Conservation (phyloP, 345 rosid species). For the Hibiscus tridactylites region DNA sequence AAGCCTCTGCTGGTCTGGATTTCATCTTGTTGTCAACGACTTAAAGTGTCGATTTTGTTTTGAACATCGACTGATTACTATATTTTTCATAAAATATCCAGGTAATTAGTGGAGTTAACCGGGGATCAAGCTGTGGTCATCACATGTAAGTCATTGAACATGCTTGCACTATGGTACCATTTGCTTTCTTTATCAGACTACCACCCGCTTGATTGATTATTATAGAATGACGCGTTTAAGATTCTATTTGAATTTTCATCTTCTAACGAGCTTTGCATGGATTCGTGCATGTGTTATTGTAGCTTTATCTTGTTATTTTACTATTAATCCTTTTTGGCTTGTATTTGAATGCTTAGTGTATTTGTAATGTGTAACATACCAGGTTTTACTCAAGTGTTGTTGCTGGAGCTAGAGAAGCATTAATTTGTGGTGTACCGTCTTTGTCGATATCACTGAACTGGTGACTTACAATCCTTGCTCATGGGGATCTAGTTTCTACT, state of each 20-base stretch:
- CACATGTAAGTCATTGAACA: slow-evolving; percentile 44
- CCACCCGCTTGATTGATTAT: not conserved
- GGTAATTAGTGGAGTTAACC: slow-evolving; percentile 91
- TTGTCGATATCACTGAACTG: slow-evolving; percentile 86
- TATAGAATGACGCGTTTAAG: not conserved
- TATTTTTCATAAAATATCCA: slow-evolving; percentile 23
- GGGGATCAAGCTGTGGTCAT: slow-evolving; percentile 84
- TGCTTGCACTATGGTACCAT: not conserved
- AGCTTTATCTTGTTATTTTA: not conserved
- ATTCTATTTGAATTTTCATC: slow-evolving; percentile 1
- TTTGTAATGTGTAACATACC: slow-evolving; percentile 25
- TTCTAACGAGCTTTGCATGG: not conserved
- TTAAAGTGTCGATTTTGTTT: not conserved
- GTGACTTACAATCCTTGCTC: slow-evolving; percentile 30
- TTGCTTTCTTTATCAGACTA: not conserved
- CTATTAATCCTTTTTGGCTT: not conserved
- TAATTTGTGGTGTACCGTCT: slow-evolving; percentile 83
- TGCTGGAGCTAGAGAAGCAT: slow-evolving; percentile 93
- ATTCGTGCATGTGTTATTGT: not conserved
- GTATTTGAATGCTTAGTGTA: slow-evolving; percentile 8
- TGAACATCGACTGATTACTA: slow-evolving; percentile 11
- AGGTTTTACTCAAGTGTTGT: slow-evolving; percentile 88
- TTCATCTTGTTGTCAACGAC: slow-evolving; percentile 11
- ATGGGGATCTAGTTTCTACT: not conserved
- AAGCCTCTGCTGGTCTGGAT: slow-evolving; percentile 84